A percentile compares a stretch with the other conserved stretches of the same genome.
Conservation (phyloP, 169 alveolate genomes). For the Eimeria necatrix region DNA sequence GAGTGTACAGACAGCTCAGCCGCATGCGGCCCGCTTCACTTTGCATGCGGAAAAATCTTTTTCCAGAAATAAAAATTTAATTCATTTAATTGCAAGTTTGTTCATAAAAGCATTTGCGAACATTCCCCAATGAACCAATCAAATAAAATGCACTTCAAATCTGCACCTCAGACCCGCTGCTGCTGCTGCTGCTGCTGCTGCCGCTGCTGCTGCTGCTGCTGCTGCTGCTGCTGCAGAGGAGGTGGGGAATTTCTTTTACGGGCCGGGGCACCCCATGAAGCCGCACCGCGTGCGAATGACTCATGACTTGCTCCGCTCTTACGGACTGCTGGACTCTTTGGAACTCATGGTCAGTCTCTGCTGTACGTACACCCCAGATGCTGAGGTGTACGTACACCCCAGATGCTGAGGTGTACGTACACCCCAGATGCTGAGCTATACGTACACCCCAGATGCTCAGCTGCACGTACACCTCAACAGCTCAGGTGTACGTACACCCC, state of each 20-base stretch:
- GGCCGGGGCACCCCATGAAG: conserved; percentile 99
- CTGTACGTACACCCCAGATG: neutral
- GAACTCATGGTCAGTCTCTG: conserved; percentile 54
- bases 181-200: neutral
- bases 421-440: too few species aligned
- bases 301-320: conserved; percentile 96
- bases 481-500: too few species aligned
- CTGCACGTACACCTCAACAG: too few species aligned
- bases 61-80: neutral
- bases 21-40: neutral
- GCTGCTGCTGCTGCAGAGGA: conserved; percentile 60
- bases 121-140: too few species aligned
- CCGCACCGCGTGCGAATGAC: conserved; percentile 99
- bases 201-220: neutral
- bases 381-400: neutral
- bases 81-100: neutral
- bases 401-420: neutral
- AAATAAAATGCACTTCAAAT: too few species aligned
- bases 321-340: conserved; percentile 94
- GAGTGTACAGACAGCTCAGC: neutral
- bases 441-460: too few species aligned
- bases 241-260: conserved; percentile 97
- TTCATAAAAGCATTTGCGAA: too few species aligned
- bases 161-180: too few species aligned
- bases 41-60: neutral